Base-by-base conservation (phyloP, 306 rosid genomes). In the Glycine latifolia region DNA sequence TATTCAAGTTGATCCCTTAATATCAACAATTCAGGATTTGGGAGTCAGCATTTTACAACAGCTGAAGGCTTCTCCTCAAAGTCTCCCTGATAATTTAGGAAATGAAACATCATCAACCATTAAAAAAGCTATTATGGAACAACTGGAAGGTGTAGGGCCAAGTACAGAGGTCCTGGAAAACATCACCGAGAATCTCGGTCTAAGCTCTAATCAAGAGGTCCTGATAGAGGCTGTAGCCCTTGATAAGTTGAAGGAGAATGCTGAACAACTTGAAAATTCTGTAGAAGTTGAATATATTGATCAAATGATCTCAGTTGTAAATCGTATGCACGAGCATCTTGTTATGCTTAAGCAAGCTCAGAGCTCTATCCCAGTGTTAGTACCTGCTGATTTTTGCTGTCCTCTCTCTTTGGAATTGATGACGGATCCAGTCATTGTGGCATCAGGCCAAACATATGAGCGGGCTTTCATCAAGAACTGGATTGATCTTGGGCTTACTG, bases 391-490 rank as follows among this genome's bases (percentile, higher is more conserved):
- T 83, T 94, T 94, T 84, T 92, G 97, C 71, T 94, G 98, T 81
- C 98, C 98, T 79, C 94, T 94, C 76, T 92, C 98, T 66, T 86
- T 94, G 47, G 94, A 90, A 84, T 86, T 94, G 86, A 94, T 92
- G 98, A 94, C 90, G 13, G 98, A 94, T 88, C 98, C 97, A 8
- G 94, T 94, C 41, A 94, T 94, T 80, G 97, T 94, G 82, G 90
- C 95, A 35, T 90, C 98, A 1, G 97, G 98, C 61, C 97, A 94
- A 90, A 94, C 97, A 55, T 94, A 94, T 82, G 98, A 94, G 88
- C 86, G 91, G 55, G 79, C 75, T 72, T 90, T 88, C 85, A 94
- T 94, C 56, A 90, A 89, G 85, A 87, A 88, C 15, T 94, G 97
- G 98, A 94, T 92, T 48, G 89, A 88, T 78, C 85, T 90, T 59